Percentiles rank a stretch among this genome's conserved stretches.
phyloP scores from a whole-genome alignment of 176 grass and related monocot species.

The Oryza punctata region DNA sequence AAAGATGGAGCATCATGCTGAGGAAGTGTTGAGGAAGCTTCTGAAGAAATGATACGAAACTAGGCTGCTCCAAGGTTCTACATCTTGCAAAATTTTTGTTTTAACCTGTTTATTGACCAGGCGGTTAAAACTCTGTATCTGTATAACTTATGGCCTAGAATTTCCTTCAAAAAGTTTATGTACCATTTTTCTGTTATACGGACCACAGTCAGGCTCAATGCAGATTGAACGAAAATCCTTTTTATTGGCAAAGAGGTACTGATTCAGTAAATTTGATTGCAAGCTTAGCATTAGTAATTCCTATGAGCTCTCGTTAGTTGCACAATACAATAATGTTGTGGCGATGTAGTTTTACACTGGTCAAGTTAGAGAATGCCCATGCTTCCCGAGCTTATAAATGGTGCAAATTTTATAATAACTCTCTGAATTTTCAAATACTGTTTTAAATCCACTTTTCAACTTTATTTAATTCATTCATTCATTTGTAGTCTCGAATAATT shows the following conservation, averaged over 20 bases:
- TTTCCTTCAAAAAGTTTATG: neutral
- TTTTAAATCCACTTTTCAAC: no score
- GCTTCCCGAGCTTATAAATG: no score
- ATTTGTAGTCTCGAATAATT: no score
- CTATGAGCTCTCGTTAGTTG: neutral
- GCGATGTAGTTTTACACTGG: neutral
- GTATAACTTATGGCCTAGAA: slow-evolving; percentile 25
- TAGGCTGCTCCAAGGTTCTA: neutral
- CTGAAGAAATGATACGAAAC: slow-evolving; percentile 58
- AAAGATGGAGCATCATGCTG: slow-evolving; percentile 76
- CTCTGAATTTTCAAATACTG: no score
- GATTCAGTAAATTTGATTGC: neutral
- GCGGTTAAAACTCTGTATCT: slow-evolving; percentile 25
- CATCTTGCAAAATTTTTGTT: slow-evolving; percentile 1
- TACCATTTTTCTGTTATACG: neutral
- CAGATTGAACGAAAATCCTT: neutral
- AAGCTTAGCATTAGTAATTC: neutral
- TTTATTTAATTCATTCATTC: no score
- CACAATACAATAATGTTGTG: neutral
- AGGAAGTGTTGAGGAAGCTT: slow-evolving; percentile 70
- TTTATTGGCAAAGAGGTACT: neutral
- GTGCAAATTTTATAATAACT: no score
- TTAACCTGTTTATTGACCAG: slow-evolving; percentile 37
- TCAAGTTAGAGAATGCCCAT: no score
- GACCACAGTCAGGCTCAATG: neutral